phyloP scores from a whole-genome alignment of 192 early-diverging fungal species.

The Coemansia sp. region DNA sequence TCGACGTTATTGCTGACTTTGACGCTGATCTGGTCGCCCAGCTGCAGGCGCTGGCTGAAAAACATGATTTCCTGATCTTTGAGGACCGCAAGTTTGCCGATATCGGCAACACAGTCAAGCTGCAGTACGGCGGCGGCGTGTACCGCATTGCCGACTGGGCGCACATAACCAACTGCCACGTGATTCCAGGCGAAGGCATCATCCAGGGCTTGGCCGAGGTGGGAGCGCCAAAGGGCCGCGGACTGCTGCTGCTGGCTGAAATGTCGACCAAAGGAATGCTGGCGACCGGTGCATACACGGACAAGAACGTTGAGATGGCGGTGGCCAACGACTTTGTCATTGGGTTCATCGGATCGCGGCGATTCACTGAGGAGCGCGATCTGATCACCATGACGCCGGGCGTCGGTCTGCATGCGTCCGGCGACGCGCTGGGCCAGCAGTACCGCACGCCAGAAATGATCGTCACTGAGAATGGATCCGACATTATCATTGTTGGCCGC shows the following conservation, averaged over 20 bases:
- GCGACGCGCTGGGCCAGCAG: slow-evolving; percentile 92
- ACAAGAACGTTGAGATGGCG: slow-evolving; percentile 84
- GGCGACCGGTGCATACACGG: slow-evolving; percentile 77
- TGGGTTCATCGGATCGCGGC: slow-evolving; percentile 82
- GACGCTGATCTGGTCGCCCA: slow-evolving; percentile 75
- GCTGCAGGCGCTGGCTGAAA: slow-evolving; percentile 70
- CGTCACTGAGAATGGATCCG: slow-evolving; percentile 77
- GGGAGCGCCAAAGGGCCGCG: slow-evolving; percentile 73
- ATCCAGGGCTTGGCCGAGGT: slow-evolving; percentile 88
- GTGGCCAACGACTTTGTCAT: slow-evolving; percentile 87
- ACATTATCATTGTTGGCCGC: slow-evolving; percentile 97
- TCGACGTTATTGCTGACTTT: slow-evolving; percentile 94
- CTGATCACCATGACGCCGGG: slow-evolving; percentile 96
- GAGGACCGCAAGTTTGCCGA: slow-evolving; percentile 99
- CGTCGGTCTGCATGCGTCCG: slow-evolving; percentile 78
- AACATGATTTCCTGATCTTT: slow-evolving; percentile 96
- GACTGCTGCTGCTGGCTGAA: slow-evolving; percentile 88
- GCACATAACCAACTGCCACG: slow-evolving; percentile 94
- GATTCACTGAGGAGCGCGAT: slow-evolving; percentile 73
- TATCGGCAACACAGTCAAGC: slow-evolving; percentile 97
- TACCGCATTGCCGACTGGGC: slow-evolving; percentile 94
- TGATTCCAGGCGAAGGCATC: slow-evolving; percentile 94
- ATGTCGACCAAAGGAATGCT: slow-evolving; percentile 95
- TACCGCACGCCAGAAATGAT: slow-evolving; percentile 91
- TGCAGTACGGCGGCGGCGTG: slow-evolving; percentile 88